Evolutionary conservation across 2,329 filamentous ascomycete species (phyloP).

Genomic region (Calonectria henricotiae): DNA sequence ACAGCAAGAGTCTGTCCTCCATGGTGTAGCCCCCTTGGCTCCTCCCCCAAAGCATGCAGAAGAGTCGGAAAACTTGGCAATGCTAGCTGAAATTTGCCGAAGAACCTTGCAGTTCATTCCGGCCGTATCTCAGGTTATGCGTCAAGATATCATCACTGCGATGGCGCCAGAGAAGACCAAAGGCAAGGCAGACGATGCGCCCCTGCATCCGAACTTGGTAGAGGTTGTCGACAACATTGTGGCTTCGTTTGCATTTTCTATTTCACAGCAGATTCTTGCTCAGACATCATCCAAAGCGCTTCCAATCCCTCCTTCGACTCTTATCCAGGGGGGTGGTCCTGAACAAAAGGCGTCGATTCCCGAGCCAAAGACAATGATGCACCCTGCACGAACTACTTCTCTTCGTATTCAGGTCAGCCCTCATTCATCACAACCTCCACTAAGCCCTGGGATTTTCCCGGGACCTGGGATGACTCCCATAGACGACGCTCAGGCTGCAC

Average conservation of each 20-base stretch:
- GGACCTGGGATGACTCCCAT: constrained; percentile 63
- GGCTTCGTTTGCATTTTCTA: constrained; percentile 83
- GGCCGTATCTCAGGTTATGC: constrained; percentile 83
- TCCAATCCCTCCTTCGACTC: constrained; percentile 75
- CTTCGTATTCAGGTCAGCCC: constrained; percentile 63
- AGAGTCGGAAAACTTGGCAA: constrained; percentile 81
- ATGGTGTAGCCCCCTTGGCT: constrained; percentile 71
- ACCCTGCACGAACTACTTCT: constrained; percentile 77
- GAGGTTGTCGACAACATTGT: constrained; percentile 82
- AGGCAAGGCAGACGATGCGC: constrained; percentile 57
- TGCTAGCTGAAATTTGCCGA: constrained; percentile 90
- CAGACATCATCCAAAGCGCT: constrained; percentile 81
- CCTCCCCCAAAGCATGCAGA: constrained; percentile 68
- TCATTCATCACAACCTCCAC: constrained; percentile 60
- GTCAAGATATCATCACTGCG: constrained; percentile 82
- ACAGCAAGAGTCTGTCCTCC: constrained; percentile 73
- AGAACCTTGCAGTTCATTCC: constrained; percentile 89
- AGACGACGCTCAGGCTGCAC: constrained; percentile 62
- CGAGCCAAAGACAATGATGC: constrained; percentile 81
- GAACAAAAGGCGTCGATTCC: constrained; percentile 77
- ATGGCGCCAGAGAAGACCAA: constrained; percentile 61
- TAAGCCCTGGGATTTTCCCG: constrained; percentile 71
- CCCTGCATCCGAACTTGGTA: constrained; percentile 59
- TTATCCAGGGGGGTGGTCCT: constrained; percentile 64
- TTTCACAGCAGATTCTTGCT: constrained; percentile 82